These are phyloP conservation scores for Epichloe aotearoae DNA, from an alignment of 2,329 filamentous ascomycete genomes.

Conservation along the genomic window DNA sequence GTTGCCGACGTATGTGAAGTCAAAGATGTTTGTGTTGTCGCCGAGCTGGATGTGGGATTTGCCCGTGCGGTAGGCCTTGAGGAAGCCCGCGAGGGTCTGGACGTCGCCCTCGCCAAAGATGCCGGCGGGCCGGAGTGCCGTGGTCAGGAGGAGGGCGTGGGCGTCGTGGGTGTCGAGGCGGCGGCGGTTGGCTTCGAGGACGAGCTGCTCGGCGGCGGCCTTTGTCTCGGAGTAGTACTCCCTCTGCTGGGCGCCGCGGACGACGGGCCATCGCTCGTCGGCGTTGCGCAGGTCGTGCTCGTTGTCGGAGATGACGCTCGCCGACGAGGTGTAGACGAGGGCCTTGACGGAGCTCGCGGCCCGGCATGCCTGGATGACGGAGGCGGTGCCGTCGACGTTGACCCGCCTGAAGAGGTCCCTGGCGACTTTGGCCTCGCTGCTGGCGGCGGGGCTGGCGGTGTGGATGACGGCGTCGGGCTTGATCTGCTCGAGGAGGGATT, in stretches of 20 bases:
- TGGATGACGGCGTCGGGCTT: constrained; percentile 80
- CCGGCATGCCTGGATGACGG: constrained; percentile 62
- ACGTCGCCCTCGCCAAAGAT: constrained; percentile 87
- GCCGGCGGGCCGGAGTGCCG: constrained; percentile 69
- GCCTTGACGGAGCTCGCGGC: constrained; percentile 47
- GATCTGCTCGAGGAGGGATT: constrained; percentile 48
- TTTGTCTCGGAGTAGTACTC: constrained; percentile 78
- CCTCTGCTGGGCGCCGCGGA: constrained; percentile 54
- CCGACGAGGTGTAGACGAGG: constrained; percentile 83
- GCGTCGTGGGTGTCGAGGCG: constrained; percentile 24
- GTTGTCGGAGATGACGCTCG: constrained; percentile 78
- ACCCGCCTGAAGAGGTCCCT: constrained; percentile 61
- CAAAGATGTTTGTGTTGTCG: constrained; percentile 48
- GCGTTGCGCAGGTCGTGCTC: constrained; percentile 67
- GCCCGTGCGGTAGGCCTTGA: constrained; percentile 54
- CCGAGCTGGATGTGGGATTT: constrained; percentile 73
- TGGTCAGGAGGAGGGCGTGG: constrained; percentile 50
- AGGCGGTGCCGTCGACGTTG: constrained; percentile 76
- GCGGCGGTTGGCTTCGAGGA: constrained; percentile 60
- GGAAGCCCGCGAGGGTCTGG: constrained; percentile 58
- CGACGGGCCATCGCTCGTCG: constrained; percentile 68
- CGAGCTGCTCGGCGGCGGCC: constrained; percentile 70
- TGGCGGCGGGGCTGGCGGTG: constrained; percentile 60
- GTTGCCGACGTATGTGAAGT: constrained; percentile 53
- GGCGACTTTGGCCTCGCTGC: constrained; percentile 37